These are phyloP conservation scores for Cicer pinnatifidum DNA, from an alignment of 306 rosid species.

Conservation along the genomic window DNA sequence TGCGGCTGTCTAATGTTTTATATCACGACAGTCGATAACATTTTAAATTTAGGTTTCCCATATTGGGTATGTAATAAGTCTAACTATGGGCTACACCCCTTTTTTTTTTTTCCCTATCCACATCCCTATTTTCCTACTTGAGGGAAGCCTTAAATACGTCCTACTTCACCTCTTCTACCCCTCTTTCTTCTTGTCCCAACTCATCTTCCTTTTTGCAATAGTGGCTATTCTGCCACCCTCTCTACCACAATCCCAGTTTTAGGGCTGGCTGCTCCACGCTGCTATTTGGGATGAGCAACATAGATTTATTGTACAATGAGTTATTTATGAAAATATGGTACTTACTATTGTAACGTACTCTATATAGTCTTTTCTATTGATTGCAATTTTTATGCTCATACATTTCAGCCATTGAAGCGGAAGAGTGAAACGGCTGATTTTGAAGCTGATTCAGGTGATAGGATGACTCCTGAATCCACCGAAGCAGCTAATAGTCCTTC, in stretches of 20 bases:
- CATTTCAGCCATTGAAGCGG: slow-evolving; percentile 72
- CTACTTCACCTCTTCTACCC: not conserved
- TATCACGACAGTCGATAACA: not conserved
- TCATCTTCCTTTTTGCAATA: not conserved
- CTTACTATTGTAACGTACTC: slow-evolving; percentile 30
- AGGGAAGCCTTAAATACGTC: not conserved
- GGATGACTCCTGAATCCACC: slow-evolving; percentile 58
- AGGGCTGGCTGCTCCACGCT: not conserved
- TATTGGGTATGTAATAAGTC: not conserved
- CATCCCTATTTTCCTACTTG: not conserved
- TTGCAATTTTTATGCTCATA: slow-evolving; percentile 28
- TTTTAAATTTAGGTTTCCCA: not conserved
- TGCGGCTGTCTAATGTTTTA: not conserved
- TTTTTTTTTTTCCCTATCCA: not conserved
- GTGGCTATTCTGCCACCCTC: not conserved
- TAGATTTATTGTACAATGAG: not conserved
- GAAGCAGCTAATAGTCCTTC: slow-evolving; percentile 59
- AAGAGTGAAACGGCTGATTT: slow-evolving; percentile 63
- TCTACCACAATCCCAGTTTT: not conserved
- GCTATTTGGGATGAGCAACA: not conserved
- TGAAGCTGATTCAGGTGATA: slow-evolving; percentile 73
- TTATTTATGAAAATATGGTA: slow-evolving; percentile 17
- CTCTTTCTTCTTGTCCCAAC: not conserved
- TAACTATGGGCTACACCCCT: not conserved
- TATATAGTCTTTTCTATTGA: slow-evolving; percentile 26